Evolutionary conservation across 2,329 filamentous ascomycete genomes (phyloP), one percentile per base, ranked within the genome.

Genomic region (Hortaea werneckii): DNA sequence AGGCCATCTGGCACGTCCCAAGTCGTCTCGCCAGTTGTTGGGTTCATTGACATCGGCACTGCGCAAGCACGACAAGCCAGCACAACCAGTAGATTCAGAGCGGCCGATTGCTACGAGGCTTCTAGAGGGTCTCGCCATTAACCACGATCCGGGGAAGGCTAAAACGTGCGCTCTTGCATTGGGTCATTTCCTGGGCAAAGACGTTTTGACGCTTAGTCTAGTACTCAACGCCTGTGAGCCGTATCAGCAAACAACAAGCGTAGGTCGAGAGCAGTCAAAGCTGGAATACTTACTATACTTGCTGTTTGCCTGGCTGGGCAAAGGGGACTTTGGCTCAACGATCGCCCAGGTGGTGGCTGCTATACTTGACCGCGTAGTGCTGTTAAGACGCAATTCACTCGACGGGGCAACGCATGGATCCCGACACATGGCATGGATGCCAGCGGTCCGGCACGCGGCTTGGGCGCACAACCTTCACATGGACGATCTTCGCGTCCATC

Each of bases 161-260:
- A 46, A 47, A 42, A 41, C 45, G 6, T 48, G 27, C 38, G 35
- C 44, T 20, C 38, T 43, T 20, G 46, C 43, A 11, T 37, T 52
- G 34, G 79, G 83, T 41, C 75, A 81, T 55, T 76, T 87, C 46
- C 59, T 87, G 3, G 67, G 71, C 41, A 87, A 84, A 60, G 67
- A 70, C 2, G 69, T 81, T 9, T 64, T 83, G 27, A 67, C 58
- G 1, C 52, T 68, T 12, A 38, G 55, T 12, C 39, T 30, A 4
- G 12, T 44, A 6, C 41, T 49, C 6, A 38, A 38, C 32, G 32
- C 32, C 32, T 35, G 32, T n/a, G 32, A 35, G 32, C 32, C 32
- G 9, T 35, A 35, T 35, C 32, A 39, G 37, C 9, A 20, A 20
- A 20, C 20, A 20, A 20, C 20, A 20, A 20, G 20, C 20, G 20